phyloP scores from a whole-genome alignment of 192 early-diverging fungal genomes.

The Neocallimastix lanati region DNA sequence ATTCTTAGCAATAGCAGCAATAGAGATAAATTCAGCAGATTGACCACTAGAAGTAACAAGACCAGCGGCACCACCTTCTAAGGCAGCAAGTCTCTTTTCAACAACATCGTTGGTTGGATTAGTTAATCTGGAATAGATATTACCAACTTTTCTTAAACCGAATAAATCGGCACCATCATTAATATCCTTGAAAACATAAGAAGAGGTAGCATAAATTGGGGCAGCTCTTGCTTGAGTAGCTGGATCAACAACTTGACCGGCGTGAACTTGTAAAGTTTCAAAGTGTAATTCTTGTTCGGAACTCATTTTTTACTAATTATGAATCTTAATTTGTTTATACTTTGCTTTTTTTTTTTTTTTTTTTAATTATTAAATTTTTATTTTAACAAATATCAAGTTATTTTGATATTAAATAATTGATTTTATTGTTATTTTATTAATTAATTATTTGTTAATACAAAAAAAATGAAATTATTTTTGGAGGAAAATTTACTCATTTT shows the following conservation, averaged over 20 bases:
- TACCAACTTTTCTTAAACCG: constrained; percentile 47
- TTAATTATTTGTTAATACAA: too few relatives aligned
- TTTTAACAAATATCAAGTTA: too few relatives aligned
- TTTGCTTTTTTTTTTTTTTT: too few relatives aligned
- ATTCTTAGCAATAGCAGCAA: constrained; percentile 51
- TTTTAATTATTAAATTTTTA: too few relatives aligned
- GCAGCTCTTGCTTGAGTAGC: constrained; percentile 63
- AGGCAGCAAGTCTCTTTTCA: constrained; percentile 78
- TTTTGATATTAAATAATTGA: too few relatives aligned
- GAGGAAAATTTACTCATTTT: too few relatives aligned
- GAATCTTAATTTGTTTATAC: too few relatives aligned
- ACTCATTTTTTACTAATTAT: too few relatives aligned
- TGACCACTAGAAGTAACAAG: constrained; percentile 48
- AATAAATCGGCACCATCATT: constrained; percentile 71
- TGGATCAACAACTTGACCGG: constrained; percentile 47
- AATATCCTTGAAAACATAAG: constrained; percentile 64
- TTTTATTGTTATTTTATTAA: too few relatives aligned
- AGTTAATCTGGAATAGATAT: constrained; percentile 69
- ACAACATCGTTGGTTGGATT: constrained; percentile 81
- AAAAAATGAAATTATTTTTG: too few relatives aligned
- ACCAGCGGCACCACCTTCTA: constrained; percentile 71
- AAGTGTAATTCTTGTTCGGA: constrained; percentile 20
- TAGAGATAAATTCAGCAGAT: constrained; percentile 70
- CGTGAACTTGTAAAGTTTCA: constrained; percentile 84
- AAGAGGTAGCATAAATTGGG: constrained; percentile 80